phyloP scores from a whole-genome alignment of 345 rosid genomes.

The Lagerstroemia speciosa region DNA sequence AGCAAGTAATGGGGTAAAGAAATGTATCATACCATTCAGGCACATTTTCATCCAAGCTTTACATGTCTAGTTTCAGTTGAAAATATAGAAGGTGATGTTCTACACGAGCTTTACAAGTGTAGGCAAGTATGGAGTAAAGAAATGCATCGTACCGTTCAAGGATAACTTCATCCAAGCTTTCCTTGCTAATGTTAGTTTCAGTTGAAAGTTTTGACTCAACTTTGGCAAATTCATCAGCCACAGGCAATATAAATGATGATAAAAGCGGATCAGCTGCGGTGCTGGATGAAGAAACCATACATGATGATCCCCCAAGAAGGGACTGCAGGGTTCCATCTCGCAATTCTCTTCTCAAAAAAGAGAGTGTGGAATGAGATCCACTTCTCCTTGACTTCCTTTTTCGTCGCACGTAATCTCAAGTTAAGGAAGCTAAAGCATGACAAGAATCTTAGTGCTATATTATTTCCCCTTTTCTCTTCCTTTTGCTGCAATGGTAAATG shows the following conservation, averaged over 20 bases:
- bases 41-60: slow-evolving; percentile 7
- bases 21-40: slow-evolving; percentile 6
- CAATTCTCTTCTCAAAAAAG: slow-evolving; percentile 73
- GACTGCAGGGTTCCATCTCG: slow-evolving; percentile 78
- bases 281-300: slow-evolving; percentile 57
- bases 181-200: slow-evolving; percentile 4
- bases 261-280: slow-evolving; percentile 75
- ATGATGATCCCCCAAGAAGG: slow-evolving; percentile 63
- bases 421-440: slow-evolving; percentile 44
- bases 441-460: not conserved
- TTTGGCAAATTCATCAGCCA: slow-evolving; percentile 41
- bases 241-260: slow-evolving; percentile 78
- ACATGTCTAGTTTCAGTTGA: not conserved
- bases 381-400: slow-evolving; percentile 81
- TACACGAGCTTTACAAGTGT: not conserved
- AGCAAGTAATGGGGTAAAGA: not conserved
- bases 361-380: slow-evolving; percentile 72
- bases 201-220: slow-evolving; percentile 9
- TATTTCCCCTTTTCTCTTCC: not conserved
- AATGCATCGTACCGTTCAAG: slow-evolving; percentile 9
- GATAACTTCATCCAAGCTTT: slow-evolving; percentile 10
- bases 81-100: too few relatives aligned
- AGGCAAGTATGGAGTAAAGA: not conserved
- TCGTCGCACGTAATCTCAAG: slow-evolving; percentile 55
- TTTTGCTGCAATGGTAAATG: not conserved